Evolutionary conservation across 2,329 filamentous ascomycete genomes (phyloP), one percentile per base, ranked within the genome.

Genomic region (Hypoxylon sp.): DNA sequence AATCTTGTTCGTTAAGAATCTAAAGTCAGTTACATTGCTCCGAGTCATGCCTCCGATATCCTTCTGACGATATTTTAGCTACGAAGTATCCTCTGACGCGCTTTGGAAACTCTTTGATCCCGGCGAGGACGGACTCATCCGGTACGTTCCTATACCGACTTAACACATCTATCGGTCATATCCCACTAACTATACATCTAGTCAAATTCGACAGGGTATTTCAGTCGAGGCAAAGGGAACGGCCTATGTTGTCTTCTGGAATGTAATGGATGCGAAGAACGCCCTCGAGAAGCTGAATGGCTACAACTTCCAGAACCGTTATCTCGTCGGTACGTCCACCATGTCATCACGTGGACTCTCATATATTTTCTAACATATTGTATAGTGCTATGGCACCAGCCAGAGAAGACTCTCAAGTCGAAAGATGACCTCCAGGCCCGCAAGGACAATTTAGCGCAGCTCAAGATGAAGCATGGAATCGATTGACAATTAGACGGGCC

Each of bases 1-100:
- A 91, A 95, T 96, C 91, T 93, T 99, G 86, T 98, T 98, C 89
- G 95, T 98, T 79, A 98, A 98, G 93, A 98, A 99, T 89, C 89
- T 98, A 86, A 97, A 93, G 93, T 97, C 82, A 75, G 86, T 83
- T 65, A 59, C 58, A 64, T 60, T 23, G 30, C 59, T 73, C 89
- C 87, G 82, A 89, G 89, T 82, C 87, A 89, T 85, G 85, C 85
- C 88, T 76, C 84, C 89, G 76, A 84, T 65, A 89, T 89, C 78
- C 87, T 90, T 75, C 75, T 77, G 68, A 78, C 46, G 52, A 70
- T 50, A 38, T 58, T 76, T 48, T 73, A 97, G 94, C 91, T 98
- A 98, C 89, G 97, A 97, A 92, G 94, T 99, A 79, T 96, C 94
- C 78, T 92, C 95, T 78, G 94, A 98, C 84, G 94, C 98, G 84